Evolutionary conservation across 2,329 filamentous ascomycete species (phyloP), one percentile per base, ranked within the genome.

Genomic region (Fusarium nelsonii): DNA sequence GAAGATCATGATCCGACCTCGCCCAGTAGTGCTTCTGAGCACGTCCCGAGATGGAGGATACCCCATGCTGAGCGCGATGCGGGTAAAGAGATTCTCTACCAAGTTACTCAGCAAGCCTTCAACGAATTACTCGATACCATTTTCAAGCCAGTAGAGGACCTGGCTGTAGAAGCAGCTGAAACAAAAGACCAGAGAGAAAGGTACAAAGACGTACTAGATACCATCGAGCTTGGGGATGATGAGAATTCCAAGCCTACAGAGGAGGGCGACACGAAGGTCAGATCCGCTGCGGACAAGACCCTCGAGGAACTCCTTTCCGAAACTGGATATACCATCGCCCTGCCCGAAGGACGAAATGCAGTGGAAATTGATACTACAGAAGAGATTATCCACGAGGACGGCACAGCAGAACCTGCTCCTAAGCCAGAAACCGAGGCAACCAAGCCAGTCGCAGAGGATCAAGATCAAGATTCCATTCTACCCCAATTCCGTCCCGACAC

Each of bases 71-170:
- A 97, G 77, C 87, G 87, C 62, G 94, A 97, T 77, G 90, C 93
- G 8, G 93, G 93, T 37, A 93, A 91, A 71, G 93, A 98, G 76
- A 91, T 97, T 6, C 82, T 98, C 2, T 97, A 97, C 75, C 92
- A 97, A 77, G 90, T 97, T 33, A 94, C 93, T 1, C 94, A 97
- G 78, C 92, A 97, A 78, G 79, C 93, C 1, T 93, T 97, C 81
- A 97, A 98, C 74, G 94, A 98, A 79, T 83, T 98, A 3, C 87
- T 99, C 1, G 93, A 98, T 75, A 86, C 90, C 2, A 84, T 99
- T 0, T 99, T 99, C 82, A 91, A 91, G 71, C 84, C 86, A 6
- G 91, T 91, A 69, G 95, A 98, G 78, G 90, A 94, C 67, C 78
- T 92, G 18, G 90, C 93, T 2, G 81, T 96, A 62, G 85, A 88